Percentiles rank a stretch among this genome's conserved stretches.
Conservation (phyloP, 441 rosid genomes). For the Erodium texanum region DNA sequence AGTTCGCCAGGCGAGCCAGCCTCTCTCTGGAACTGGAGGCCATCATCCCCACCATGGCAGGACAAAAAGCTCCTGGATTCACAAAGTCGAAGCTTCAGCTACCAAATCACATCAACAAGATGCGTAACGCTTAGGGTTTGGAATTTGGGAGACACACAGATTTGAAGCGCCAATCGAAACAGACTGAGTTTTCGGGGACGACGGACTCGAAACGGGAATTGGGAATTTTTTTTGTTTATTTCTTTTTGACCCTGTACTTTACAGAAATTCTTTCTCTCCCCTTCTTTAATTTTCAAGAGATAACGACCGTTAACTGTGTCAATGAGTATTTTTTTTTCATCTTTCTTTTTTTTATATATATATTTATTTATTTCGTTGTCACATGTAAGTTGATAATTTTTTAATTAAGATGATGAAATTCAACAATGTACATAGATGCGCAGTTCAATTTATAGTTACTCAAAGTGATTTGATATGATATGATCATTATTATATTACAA, state of each 20-base stretch:
- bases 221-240: not conserved
- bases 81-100: not conserved
- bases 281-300: no score
- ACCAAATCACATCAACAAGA: not conserved
- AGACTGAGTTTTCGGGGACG: not conserved
- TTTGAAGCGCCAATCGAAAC: not conserved
- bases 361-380: no score
- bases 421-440: no score
- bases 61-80: not conserved
- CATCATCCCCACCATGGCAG: conserved; percentile 48
- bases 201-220: not conserved
- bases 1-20: conserved; percentile 41
- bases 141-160: not conserved
- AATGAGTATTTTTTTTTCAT: no score
- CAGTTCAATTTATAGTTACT: no score
- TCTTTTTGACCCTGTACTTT: not conserved
- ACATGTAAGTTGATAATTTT: no score
- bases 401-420: no score
- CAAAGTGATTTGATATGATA: no score
- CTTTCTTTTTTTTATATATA: no score
- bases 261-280: not conserved
- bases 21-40: conserved; percentile 44
- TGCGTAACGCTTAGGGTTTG: not conserved
- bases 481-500: no score
- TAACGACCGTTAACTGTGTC: no score